Percentiles rank a stretch among this genome's conserved stretches.
phyloP scores from a whole-genome alignment of 2,329 filamentous ascomycete species.

The Elsinoe necatrix region DNA sequence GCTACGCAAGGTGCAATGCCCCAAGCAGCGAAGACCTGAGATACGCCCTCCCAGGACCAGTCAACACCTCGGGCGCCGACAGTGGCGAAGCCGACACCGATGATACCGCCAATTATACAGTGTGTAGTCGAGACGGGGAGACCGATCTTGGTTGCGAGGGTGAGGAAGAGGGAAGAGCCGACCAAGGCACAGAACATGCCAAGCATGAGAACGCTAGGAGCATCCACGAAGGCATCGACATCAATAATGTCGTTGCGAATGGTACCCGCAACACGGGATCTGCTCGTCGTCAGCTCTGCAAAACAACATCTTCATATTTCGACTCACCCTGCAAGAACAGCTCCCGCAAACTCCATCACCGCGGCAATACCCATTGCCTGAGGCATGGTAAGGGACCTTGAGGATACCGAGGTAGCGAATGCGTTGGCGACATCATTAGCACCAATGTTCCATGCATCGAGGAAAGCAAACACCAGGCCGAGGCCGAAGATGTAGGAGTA shows the following conservation, averaged over 20 bases:
- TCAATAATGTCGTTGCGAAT: constrained; percentile 43
- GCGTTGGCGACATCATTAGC: constrained; percentile 46
- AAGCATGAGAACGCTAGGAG: constrained; percentile 43
- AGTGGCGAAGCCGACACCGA: constrained; percentile 41
- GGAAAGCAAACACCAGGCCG: constrained; percentile 53
- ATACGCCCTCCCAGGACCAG: constrained; percentile 51
- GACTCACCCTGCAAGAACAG: constrained; percentile 36
- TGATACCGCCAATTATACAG: constrained; percentile 39
- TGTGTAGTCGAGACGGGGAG: constrained; percentile 50
- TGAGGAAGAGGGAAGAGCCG: constrained; percentile 45
- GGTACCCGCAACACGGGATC: constrained; percentile 37
- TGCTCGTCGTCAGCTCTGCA: constrained; percentile 14
- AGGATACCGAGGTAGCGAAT: constrained; percentile 44
- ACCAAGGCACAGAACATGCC: constrained; percentile 48
- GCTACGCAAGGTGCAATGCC: constrained; percentile 51
- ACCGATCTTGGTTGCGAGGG: constrained; percentile 43
- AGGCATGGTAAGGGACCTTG: constrained; percentile 43
- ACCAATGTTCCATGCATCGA: constrained; percentile 58
- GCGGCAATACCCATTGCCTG: constrained; percentile 42
- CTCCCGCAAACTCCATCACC: constrained; percentile 44
- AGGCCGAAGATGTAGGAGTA: constrained; percentile 55
- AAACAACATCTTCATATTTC: constrained; percentile 7
- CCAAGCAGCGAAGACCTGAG: constrained; percentile 57
- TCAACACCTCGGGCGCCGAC: constrained; percentile 47
- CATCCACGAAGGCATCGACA: constrained; percentile 35